Conservation (phyloP, 495 filamentous ascomycete species). For the Letharia columbiana region DNA sequence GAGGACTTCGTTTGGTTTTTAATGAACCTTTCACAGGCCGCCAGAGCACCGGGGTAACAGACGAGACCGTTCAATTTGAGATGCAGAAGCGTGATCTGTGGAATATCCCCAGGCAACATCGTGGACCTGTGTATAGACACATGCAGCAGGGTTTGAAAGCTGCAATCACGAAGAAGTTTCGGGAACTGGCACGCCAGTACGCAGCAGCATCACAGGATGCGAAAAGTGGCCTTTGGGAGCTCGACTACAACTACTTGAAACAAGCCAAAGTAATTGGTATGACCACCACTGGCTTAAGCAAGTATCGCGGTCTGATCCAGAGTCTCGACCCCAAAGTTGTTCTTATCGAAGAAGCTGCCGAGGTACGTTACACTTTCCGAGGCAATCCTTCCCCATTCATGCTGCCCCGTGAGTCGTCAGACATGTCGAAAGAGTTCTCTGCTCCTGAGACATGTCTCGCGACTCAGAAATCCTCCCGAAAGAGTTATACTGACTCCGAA, state of each 20-base stretch:
- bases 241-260: constrained; percentile 41
- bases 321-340: constrained; percentile 58
- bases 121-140: constrained; percentile 53
- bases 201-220: constrained; percentile 32
- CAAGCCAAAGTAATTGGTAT: constrained; percentile 57
- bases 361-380: constrained; percentile 24
- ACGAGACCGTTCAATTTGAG: constrained; percentile 31
- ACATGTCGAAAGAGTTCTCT: too few species aligned
- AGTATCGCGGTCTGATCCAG: constrained; percentile 68
- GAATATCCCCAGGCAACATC: constrained; percentile 42
- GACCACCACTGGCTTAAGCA: constrained; percentile 81
- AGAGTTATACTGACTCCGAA: too few species aligned
- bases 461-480: too few species aligned
- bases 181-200: constrained; percentile 37
- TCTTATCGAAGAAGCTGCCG: constrained; percentile 70
- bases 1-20: constrained; percentile 40
- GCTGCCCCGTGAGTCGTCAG: too few species aligned
- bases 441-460: too few species aligned
- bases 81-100: constrained; percentile 44
- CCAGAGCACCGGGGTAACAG: constrained; percentile 19
- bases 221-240: constrained; percentile 49
- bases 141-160: constrained; percentile 41
- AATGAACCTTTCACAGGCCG: constrained; percentile 41
- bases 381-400: too few species aligned
- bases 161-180: constrained; percentile 37